phyloP scores from a whole-genome alignment of 495 filamentous ascomycete species.

The Penicillium daleae region DNA sequence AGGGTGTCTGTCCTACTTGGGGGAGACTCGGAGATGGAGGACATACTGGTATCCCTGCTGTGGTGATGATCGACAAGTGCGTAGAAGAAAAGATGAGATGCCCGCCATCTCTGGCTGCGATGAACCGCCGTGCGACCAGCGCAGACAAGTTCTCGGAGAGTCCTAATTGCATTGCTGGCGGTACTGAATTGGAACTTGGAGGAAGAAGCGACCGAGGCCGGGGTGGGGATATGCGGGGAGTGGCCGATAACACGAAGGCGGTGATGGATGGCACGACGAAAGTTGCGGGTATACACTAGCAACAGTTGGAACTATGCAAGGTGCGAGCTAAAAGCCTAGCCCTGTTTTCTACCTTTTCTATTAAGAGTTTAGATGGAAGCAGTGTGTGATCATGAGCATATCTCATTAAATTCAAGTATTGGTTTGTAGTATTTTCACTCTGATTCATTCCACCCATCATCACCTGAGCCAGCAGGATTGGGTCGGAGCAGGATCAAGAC shows the following conservation, averaged over 20 bases:
- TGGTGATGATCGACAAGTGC: constrained; percentile 56
- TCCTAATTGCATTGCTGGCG: constrained; percentile 42
- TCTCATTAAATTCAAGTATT: constrained; percentile 14
- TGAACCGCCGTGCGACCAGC: constrained; percentile 59
- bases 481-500: neutral
- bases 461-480: constrained; percentile 18
- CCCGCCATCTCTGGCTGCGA: constrained; percentile 53
- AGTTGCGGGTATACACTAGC: neutral
- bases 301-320: too few relatives aligned
- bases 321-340: too few relatives aligned
- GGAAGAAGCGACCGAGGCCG: constrained; percentile 16
- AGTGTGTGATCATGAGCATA: constrained; percentile 1
- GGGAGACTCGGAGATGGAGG: neutral
- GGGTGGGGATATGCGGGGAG: constrained; percentile 16
- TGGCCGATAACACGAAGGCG: constrained; percentile 11
- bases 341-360: too few relatives aligned
- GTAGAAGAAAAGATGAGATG: constrained; percentile 64
- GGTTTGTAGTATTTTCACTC: constrained; percentile 12
- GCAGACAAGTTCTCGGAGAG: constrained; percentile 52
- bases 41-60: constrained; percentile 58
- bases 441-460: constrained; percentile 9
- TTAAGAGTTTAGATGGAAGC: neutral
- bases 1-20: neutral
- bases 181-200: neutral
- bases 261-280: neutral